phyloP scores from a whole-genome alignment of 2,329 filamentous ascomycete genomes.

The Didymella exigua region DNA sequence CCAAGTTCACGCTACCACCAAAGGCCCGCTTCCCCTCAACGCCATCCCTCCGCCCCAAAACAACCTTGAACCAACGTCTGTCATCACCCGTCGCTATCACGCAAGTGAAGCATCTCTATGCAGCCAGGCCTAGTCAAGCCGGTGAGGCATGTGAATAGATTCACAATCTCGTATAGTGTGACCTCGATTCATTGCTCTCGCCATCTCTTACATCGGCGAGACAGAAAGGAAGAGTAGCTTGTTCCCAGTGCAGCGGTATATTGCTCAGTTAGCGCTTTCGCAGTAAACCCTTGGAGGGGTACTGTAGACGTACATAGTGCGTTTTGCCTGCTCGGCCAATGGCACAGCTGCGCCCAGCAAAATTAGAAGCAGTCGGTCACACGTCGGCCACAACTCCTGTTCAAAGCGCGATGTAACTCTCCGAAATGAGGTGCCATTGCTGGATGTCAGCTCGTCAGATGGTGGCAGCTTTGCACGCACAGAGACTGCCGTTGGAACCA shows the following conservation, averaged over 20 bases:
- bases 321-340: slow-evolving; percentile 26
- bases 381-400: slow-evolving; percentile 9
- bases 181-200: not conserved
- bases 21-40: slow-evolving; percentile 8
- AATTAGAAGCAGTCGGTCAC: slow-evolving; percentile 1
- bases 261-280: slow-evolving; percentile 11
- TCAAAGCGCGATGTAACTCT: slow-evolving; percentile 28
- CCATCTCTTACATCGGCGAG: slow-evolving; percentile 12
- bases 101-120: slow-evolving; percentile 1
- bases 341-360: slow-evolving; percentile 1
- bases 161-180: not conserved
- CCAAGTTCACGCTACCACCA: slow-evolving; percentile 3
- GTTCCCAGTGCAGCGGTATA: slow-evolving; percentile 15
- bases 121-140: slow-evolving; percentile 3
- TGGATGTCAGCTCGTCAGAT: slow-evolving; percentile 19
- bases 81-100: slow-evolving; percentile 1
- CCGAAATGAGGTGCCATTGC: slow-evolving; percentile 24
- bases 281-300: slow-evolving; percentile 9
- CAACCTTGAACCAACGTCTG: slow-evolving; percentile 16
- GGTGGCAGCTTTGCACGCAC: slow-evolving; percentile 19
- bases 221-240: slow-evolving; percentile 11
- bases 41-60: slow-evolving; percentile 3
- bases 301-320: slow-evolving; percentile 1
- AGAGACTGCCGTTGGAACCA: slow-evolving; percentile 14
- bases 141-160: slow-evolving; percentile 2